phyloP scores from a whole-genome alignment of 2,329 filamentous ascomycete genomes.

The Paraphoma sp. region DNA sequence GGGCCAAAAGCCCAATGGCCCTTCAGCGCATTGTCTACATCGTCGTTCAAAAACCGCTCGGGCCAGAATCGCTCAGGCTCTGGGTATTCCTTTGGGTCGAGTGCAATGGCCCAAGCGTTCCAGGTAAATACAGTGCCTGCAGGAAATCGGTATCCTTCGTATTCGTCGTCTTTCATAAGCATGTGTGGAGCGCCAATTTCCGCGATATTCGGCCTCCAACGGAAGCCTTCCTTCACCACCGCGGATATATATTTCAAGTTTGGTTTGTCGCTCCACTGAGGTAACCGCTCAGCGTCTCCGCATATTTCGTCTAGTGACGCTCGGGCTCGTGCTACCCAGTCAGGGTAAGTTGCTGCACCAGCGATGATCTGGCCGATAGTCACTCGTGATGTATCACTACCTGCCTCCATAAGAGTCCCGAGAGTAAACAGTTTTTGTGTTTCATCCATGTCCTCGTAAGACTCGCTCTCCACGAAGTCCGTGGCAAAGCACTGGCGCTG shows the following conservation, averaged over 20 bases:
- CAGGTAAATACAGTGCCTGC: conserved; percentile 28
- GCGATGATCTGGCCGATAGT: not conserved
- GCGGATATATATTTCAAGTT: not conserved
- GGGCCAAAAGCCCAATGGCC: conserved; percentile 38
- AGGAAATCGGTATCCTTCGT: conserved; percentile 29
- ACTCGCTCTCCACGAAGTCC: not conserved
- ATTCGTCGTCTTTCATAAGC: not conserved
- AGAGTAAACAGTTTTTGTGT: not conserved
- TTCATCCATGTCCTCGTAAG: not conserved
- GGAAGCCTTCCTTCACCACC: not conserved
- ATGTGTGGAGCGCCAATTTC: not conserved
- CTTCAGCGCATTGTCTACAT: conserved; percentile 25
- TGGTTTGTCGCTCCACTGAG: not conserved
- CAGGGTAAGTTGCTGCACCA: not conserved
- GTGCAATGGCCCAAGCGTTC: conserved; percentile 26
- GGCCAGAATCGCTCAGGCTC: conserved; percentile 26
- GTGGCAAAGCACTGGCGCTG: not conserved
- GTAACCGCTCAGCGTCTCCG: not conserved
- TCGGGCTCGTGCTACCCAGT: not conserved
- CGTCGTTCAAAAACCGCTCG: conserved; percentile 23
- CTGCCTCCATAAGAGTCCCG: not conserved
- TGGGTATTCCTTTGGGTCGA: not conserved
- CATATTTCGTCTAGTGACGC: not conserved
- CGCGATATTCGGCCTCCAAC: not conserved
- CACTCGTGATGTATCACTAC: not conserved